Evolutionary conservation across 2,329 filamentous ascomycete genomes (phyloP).

Genomic region (Fusarium staphyleae): DNA sequence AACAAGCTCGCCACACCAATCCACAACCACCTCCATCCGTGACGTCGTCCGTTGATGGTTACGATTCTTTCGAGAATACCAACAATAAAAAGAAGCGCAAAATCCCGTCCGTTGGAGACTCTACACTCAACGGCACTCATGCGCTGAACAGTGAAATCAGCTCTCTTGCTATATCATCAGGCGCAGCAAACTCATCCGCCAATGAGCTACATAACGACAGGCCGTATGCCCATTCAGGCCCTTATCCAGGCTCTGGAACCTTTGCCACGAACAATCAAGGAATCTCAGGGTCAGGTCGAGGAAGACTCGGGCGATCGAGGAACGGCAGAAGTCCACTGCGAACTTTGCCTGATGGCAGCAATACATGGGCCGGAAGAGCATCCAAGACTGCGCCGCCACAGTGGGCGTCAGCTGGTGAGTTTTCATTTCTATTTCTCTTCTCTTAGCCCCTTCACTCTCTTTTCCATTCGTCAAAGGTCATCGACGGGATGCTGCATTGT

Average conservation of each 20-base stretch:
- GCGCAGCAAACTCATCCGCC: constrained; percentile 28
- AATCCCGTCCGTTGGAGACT: constrained; percentile 86
- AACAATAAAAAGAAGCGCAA: constrained; percentile 99
- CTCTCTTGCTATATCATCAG: constrained; percentile 39
- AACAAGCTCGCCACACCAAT: constrained; percentile 55
- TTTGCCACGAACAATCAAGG: constrained; percentile 61
- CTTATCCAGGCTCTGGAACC: constrained; percentile 53
- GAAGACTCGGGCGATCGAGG: constrained; percentile 75
- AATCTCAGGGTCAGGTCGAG: constrained; percentile 84
- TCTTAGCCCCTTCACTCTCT: not conserved
- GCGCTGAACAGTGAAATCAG: constrained; percentile 52
- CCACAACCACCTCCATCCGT: constrained; percentile 70
- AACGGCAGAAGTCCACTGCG: constrained; percentile 69
- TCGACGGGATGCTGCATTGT: not conserved
- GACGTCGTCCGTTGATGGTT: constrained; percentile 79
- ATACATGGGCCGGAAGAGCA: constrained; percentile 60
- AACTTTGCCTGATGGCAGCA: constrained; percentile 64
- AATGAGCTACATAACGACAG: constrained; percentile 45
- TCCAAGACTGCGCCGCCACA: constrained; percentile 55
- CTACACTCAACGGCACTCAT: constrained; percentile 56
- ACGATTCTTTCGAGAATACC: constrained; percentile 97
- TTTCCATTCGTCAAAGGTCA: not conserved
- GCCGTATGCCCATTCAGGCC: constrained; percentile 29
- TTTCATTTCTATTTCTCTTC: not conserved
- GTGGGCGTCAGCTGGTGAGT: constrained; percentile 57